Evolutionary conservation across 2,329 filamentous ascomycete genomes (phyloP), one percentile per base, ranked within the genome.

Genomic region (Cercospora sp.): DNA sequence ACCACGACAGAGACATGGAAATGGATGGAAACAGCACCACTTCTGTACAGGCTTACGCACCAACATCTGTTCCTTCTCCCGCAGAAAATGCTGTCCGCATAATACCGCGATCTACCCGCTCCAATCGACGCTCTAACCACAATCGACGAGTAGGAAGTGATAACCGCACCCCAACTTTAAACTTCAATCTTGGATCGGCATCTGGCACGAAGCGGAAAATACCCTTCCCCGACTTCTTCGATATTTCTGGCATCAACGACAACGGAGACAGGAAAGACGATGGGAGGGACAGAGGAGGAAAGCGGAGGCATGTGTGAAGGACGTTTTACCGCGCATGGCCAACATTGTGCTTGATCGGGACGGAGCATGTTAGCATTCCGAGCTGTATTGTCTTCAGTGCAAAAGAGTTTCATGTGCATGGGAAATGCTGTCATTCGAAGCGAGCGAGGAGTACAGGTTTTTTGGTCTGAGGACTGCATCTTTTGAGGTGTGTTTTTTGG

Each of bases 201-300:
- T 87, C 90, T 8, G 91, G 91, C 1, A 85, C 88, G 73, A 94
- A 94, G 79, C 86, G 91, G 51, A 87, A 90, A 74, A 85, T 92
- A 73, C 90, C 91, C 73, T 86, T 91, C 74, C 87, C 88, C 26
- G 91, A 94, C 75, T 89, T 93, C 64, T 93, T 93, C 76, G 90
- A 92, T 75, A 82, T 91, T 7, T 87, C 88, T 63, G 88, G 87
- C 71, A 78, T 91, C 61, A 85, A 85, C 33, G 72, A 73, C 30
- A 70, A 68, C 26, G 68, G 65, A 36, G 75, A 75, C 53, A 63
- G 72, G 40, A 72, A 72, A 48, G 73, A 74, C 51, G 72, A 69
- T 30, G 72, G 70, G 31, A 65, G 66, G 20, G 73, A 73, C 23
- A 68, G 76, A 64, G 77, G 75, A 55, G 77, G 77, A 23, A 79